Evolutionary conservation across 2,329 filamentous ascomycete genomes (phyloP), one percentile per base, ranked within the genome.

Genomic region (Aspergillus fumigatiaffinis): DNA sequence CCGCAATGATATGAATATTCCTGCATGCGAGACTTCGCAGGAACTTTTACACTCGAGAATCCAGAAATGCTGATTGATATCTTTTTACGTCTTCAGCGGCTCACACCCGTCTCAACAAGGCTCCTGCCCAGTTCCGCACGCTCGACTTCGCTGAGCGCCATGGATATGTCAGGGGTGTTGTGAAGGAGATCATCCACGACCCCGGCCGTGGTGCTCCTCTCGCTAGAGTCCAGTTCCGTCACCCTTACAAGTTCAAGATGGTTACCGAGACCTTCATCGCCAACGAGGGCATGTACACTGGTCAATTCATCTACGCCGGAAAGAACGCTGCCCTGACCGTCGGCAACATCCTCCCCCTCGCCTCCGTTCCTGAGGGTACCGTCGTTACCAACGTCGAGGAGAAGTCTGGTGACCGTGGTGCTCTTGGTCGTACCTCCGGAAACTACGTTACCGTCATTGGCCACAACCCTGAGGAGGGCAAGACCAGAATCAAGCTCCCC

Each of bases 251-350:
- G 81, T 97, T 91, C 90, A 96, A 96, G 88, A 88, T 92, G 79
- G 84, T 92, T 79, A 93, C 89, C 80, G 92, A 99, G 89, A 99
- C 94, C 72, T 97, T 99, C 89, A 99, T 99, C 78, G 94, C 94
- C 82, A 99, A 97, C 84, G 94, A 97, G 86, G 94, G 94, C 84
- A 97, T 97, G 92, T 99, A 97, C 91, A 97, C 94, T 70, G 94
- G 94, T 79, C 94, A 99, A 83, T 99, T 99, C 87, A 92, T 99
- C 89, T 99, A 99, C 83, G 94, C 93, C 78, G 94, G 94, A 79
- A 99, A 99, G 91, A 94, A 96, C 84, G 94, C 94, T 74, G 85
- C 89, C 69, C 87, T 99, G 76, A 97, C 90, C 76, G 88, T 99
- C 80, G 94, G 94, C 81, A 99, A 99, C 87, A 82, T 99, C 77